These are phyloP conservation scores for Crucihimalaya himalaica DNA, from an alignment of 345 rosid species.

Conservation along the genomic window DNA sequence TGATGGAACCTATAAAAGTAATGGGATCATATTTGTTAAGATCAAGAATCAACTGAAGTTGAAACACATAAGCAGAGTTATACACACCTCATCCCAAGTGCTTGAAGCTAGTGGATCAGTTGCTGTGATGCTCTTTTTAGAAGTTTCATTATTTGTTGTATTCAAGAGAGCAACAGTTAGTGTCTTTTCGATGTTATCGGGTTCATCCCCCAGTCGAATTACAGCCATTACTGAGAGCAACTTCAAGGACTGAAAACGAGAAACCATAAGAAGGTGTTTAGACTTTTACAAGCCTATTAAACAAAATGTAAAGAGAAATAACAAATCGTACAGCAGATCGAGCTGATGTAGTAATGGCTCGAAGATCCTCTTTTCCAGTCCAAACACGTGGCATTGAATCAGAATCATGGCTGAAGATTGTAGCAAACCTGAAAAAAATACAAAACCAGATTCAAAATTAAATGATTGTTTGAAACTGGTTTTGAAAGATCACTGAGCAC, in stretches of 20 bases:
- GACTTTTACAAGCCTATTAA: background rate
- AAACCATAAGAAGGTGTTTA: background rate
- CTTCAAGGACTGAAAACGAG: conserved; percentile 72
- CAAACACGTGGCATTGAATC: conserved; percentile 98
- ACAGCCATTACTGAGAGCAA: conserved; percentile 83
- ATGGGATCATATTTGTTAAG: background rate
- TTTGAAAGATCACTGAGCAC: conserved; percentile 16
- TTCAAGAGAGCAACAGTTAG: conserved; percentile 62
- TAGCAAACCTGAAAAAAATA: conserved; percentile 60
- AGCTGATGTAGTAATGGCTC: conserved; percentile 85
- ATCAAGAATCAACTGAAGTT: conserved; percentile 6
- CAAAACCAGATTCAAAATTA: background rate
- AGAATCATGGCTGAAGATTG: conserved; percentile 78
- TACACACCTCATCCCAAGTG: conserved; percentile 76
- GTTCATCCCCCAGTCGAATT: conserved; percentile 64
- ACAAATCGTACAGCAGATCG: conserved; percentile 65
- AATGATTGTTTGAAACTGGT: conserved; percentile 16
- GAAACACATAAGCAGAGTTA: background rate
- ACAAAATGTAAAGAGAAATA: background rate
- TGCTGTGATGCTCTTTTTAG: conserved; percentile 51
- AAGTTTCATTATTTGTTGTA: conserved; percentile 41
- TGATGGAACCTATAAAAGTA: conserved; percentile 59
- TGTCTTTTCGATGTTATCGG: conserved; percentile 63
- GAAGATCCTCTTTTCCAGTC: conserved; percentile 94
- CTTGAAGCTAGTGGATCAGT: conserved; percentile 85